These are phyloP conservation scores for Artomyces pyxidatus DNA, from an alignment of 768 basidiomycete genomes.

Conservation along the genomic window DNA sequence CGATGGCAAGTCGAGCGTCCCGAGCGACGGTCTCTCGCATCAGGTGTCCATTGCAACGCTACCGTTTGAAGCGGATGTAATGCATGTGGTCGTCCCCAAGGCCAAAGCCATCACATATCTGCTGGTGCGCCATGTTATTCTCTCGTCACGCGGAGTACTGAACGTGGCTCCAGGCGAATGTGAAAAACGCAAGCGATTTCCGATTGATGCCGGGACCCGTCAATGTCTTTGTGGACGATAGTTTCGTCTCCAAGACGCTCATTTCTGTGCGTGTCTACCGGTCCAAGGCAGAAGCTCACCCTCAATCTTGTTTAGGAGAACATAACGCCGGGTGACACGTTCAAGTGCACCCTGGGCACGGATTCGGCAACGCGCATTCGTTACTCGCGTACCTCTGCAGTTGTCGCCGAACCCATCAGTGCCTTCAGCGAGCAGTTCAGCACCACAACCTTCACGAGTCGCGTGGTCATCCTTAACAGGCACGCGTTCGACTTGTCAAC, in stretches of 20 bases:
- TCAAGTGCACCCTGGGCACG: conserved; percentile 46
- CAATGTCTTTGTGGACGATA: conserved; percentile 48
- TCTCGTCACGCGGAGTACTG: neutral
- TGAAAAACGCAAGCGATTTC: conserved; percentile 53
- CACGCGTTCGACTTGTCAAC: neutral
- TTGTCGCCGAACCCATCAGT: conserved; percentile 29
- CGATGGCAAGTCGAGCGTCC: conserved; percentile 40
- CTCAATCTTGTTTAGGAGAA: conserved; percentile 20
- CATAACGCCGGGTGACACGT: conserved; percentile 40
- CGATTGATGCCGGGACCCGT: conserved; percentile 46
- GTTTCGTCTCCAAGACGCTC: conserved; percentile 45
- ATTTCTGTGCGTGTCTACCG: conserved; percentile 31
- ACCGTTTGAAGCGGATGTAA: conserved; percentile 36
- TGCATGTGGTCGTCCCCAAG: conserved; percentile 43
- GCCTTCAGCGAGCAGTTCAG: conserved; percentile 30
- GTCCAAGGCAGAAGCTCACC: neutral
- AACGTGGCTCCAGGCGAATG: conserved; percentile 30
- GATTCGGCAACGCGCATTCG: conserved; percentile 24
- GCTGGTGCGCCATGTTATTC: conserved; percentile 27
- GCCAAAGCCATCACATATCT: conserved; percentile 41
- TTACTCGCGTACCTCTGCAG: conserved; percentile 35
- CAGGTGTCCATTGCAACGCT: conserved; percentile 45
- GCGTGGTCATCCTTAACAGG: neutral
- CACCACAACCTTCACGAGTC: neutral
- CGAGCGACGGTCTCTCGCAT: conserved; percentile 47